Percentiles rank a stretch among this genome's conserved stretches.
Conservation (phyloP, 768 basidiomycete genomes). For the Scleroderma bovista region DNA sequence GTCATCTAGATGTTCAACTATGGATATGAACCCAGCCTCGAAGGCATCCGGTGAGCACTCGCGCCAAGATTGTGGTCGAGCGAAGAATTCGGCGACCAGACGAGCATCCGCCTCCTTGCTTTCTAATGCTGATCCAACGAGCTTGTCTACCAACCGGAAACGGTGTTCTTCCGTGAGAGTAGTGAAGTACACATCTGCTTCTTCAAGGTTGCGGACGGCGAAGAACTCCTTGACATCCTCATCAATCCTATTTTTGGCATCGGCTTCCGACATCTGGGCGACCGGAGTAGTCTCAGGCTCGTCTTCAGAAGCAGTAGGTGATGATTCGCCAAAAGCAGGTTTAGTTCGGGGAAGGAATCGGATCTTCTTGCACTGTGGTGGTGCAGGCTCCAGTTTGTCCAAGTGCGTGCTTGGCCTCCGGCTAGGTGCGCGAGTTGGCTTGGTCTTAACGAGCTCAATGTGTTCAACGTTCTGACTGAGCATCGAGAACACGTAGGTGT, state of each 20-base stretch:
- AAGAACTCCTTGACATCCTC: slow-evolving; percentile 88
- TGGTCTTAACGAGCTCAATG: slow-evolving; percentile 49
- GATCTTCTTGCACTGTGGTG: slow-evolving; percentile 60
- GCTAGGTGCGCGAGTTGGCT: slow-evolving; percentile 47
- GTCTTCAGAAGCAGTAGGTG: slow-evolving; percentile 43
- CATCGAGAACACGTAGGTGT: slow-evolving; percentile 85
- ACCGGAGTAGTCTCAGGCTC: slow-evolving; percentile 37
- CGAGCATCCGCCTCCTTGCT: slow-evolving; percentile 76
- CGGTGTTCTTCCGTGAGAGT: slow-evolving; percentile 63
- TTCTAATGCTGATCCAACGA: slow-evolving; percentile 71
- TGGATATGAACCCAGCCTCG: slow-evolving; percentile 66
- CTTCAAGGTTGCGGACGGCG: slow-evolving; percentile 74
- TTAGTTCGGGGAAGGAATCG: slow-evolving; percentile 66
- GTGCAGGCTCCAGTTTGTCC: slow-evolving; percentile 40
- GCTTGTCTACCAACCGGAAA: slow-evolving; percentile 62
- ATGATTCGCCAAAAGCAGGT: slow-evolving; percentile 44
- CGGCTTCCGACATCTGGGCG: slow-evolving; percentile 55
- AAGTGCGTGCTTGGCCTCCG: slow-evolving; percentile 34
- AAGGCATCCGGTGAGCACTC: slow-evolving; percentile 56
- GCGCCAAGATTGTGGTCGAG: slow-evolving; percentile 51
- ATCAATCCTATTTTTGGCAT: slow-evolving; percentile 68
- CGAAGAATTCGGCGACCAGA: slow-evolving; percentile 74
- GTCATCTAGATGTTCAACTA: slow-evolving; percentile 80
- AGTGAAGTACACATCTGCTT: slow-evolving; percentile 84
- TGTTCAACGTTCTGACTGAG: slow-evolving; percentile 61